Conservation (phyloP, 2,329 filamentous ascomycete genomes). For the Madurella mycetomatis region DNA sequence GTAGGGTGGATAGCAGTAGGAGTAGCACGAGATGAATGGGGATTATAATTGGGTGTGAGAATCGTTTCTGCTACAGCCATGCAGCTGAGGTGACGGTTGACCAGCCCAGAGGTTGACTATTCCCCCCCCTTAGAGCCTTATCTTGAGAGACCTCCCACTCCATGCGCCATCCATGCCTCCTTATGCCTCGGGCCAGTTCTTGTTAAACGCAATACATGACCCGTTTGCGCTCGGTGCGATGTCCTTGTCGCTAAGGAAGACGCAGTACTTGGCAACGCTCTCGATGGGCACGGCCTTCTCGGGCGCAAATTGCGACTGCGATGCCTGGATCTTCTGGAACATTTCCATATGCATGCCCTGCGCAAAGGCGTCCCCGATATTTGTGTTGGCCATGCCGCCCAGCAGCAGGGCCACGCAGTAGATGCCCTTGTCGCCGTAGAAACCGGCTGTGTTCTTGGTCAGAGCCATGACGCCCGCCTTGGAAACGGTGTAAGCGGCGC, state of each 20-base stretch:
- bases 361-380: conserved; percentile 45
- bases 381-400: conserved; percentile 50
- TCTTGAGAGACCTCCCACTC: neutral
- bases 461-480: conserved; percentile 28
- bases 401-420: conserved; percentile 47
- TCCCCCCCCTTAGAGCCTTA: neutral
- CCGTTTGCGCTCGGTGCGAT: conserved; percentile 34
- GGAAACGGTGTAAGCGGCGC: conserved; percentile 29
- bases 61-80: neutral
- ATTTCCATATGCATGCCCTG: conserved; percentile 33
- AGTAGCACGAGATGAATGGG: no score
- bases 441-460: conserved; percentile 54
- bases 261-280: conserved; percentile 38
- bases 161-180: neutral
- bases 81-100: neutral
- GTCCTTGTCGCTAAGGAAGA: conserved; percentile 34
- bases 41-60: neutral
- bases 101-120: neutral
- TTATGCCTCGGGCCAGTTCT: conserved; percentile 35
- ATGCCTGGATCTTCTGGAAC: conserved; percentile 27
- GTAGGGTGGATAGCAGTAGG: neutral
- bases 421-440: conserved; percentile 52
- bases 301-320: conserved; percentile 29
- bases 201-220: conserved; percentile 31
- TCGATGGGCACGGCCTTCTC: conserved; percentile 30